These are phyloP conservation scores for Caryopteris hybrid DNA, from an alignment of 305 asterid genomes.

Conservation along the genomic window DNA sequence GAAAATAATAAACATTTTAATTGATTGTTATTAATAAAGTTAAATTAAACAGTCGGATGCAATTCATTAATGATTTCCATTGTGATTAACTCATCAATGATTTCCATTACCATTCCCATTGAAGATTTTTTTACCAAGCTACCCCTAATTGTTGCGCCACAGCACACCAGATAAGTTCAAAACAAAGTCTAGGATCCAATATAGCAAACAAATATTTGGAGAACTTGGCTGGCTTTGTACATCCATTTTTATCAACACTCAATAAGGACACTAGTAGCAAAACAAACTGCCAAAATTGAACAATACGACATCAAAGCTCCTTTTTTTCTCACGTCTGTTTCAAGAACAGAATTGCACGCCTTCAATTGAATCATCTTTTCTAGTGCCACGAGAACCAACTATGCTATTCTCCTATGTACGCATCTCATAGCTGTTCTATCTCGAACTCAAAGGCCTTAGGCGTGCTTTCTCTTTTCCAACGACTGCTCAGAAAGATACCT, in stretches of 20 bases:
- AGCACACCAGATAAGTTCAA: neutral
- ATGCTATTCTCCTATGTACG: neutral
- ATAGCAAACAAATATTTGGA: neutral
- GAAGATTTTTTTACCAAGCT: too few relatives aligned
- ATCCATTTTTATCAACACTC: neutral
- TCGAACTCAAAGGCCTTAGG: conserved; percentile 17
- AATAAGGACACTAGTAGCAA: neutral
- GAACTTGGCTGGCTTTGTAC: neutral
- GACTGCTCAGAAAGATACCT: conserved; percentile 43
- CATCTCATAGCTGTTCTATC: neutral
- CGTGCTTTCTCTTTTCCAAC: conserved; percentile 20
- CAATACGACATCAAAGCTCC: neutral
- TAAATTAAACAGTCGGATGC: too few relatives aligned
- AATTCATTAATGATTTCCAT: too few relatives aligned
- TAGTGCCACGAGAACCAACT: neutral
- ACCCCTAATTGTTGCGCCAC: too few relatives aligned
- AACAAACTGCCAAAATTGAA: neutral
- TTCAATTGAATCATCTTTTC: neutral
- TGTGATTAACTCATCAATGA: too few relatives aligned
- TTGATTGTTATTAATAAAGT: too few relatives aligned
- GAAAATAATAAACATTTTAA: too few relatives aligned
- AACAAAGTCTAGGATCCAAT: neutral
- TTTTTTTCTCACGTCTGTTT: neutral
- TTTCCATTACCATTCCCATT: too few relatives aligned
- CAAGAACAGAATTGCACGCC: neutral